Base-by-base conservation (phyloP, 331 rosid genomes). In the Quercus tomentella region DNA sequence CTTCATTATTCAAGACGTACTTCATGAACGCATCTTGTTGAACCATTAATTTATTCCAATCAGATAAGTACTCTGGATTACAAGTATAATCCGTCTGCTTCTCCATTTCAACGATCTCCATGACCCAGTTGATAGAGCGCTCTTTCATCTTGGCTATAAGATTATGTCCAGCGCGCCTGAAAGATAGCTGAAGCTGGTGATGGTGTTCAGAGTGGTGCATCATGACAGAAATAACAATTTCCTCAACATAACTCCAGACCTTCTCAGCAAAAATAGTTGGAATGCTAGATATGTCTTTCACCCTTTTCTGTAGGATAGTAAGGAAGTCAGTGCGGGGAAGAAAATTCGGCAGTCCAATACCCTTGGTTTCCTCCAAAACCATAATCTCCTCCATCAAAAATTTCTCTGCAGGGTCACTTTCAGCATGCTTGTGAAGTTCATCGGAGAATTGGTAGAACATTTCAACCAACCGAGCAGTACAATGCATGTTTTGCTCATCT, bases 381-480 rank as follows among this genome's bases (percentile, higher is more conserved):
- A 5, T 51, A 0, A 91, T 81, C 85, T 91, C 93, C 0, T 82
- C 91, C 70, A 63, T n/a, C 1, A 89, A 73, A 56, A 87, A 89
- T 21, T 86, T 1, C 0, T 10, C 16, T 0, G 20, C 72, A 0
- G 41, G 30, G 37, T 87, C 85, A 45, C 86, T 86, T 67, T 77
- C 77, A 21, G 52, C 18, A 62, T 65, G 56, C 0, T 11, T 72
- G 6, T 77, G 7, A n/a, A 91, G 89, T 26, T 79, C 85, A 31
- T 4, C 20, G 0, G 87, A 79, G 74, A 37, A 89, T 0, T 70
- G 14, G 15, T 81, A 57, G 0, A 87, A 86, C 91, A 76, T 87
- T 6, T 91, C 96, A 0, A 73, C 83, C 56, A 91, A 52, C 0
- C 91, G 56, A 1, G 91, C 96, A 0, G 96, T 87, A 14, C 93